phyloP scores from a whole-genome alignment of 116 monocot species.

The Trichopus zeylanicus region DNA sequence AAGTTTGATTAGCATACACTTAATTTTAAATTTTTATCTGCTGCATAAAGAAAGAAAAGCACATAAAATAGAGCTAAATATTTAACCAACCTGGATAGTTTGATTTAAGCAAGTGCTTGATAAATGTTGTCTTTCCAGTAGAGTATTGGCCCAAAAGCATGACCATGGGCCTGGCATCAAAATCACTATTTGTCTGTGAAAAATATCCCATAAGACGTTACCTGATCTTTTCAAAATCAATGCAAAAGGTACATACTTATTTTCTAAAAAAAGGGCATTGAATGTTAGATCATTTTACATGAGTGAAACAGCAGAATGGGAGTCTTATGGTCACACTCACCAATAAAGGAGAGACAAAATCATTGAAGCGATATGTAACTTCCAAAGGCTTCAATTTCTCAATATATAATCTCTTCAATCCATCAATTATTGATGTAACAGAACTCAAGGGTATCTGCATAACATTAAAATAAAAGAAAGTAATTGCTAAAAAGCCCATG shows the following conservation, averaged over 20 bases:
- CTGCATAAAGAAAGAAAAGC: neutral
- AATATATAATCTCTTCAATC: conserved; percentile 82
- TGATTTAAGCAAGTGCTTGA: conserved; percentile 67
- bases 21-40: neutral
- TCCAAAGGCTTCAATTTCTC: conserved; percentile 96
- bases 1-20: neutral
- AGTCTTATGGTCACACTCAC: conserved; percentile 24
- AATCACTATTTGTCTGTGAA: conserved; percentile 82
- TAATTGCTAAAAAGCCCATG: neutral
- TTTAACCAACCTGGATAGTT: conserved; percentile 70
- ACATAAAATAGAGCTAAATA: neutral
- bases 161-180: conserved; percentile 97
- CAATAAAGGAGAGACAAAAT: conserved; percentile 92
- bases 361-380: conserved; percentile 71
- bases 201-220: neutral
- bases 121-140: conserved; percentile 96
- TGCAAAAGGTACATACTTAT: neutral
- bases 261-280: neutral
- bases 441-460: conserved; percentile 63
- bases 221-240: neutral
- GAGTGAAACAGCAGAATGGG: neutral
- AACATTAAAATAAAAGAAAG: neutral
- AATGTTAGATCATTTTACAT: neutral
- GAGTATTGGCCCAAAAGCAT: conserved; percentile 99
- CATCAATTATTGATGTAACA: conserved; percentile 94